phyloP scores from a whole-genome alignment of 192 early-diverging fungal genomes.

The Linnemannia elongata region DNA sequence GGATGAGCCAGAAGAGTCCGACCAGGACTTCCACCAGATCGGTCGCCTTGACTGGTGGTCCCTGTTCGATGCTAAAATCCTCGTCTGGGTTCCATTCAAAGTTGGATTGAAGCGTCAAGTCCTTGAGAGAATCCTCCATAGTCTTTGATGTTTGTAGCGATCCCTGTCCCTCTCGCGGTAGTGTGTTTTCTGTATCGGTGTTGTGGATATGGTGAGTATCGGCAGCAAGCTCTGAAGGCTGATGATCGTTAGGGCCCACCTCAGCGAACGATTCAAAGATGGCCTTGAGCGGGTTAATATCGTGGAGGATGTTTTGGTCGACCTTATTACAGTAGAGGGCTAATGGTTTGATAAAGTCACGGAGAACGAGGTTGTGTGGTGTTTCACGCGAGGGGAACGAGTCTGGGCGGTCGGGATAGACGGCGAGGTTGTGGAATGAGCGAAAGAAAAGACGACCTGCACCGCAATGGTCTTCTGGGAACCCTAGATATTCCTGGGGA shows the following conservation, averaged over 20 bases:
- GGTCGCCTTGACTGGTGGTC: constrained; percentile 31
- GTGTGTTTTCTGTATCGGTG: background rate
- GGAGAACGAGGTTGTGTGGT: constrained; percentile 2
- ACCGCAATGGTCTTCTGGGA: constrained; percentile 11
- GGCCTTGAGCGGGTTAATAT: constrained; percentile 30
- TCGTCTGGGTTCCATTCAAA: constrained; percentile 55
- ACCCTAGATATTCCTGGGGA: constrained; percentile 30
- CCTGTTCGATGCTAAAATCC: constrained; percentile 14
- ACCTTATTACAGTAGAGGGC: constrained; percentile 45
- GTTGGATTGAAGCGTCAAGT: constrained; percentile 27
- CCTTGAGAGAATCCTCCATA: constrained; percentile 44
- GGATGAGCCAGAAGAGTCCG: constrained; percentile 39
- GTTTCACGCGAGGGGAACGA: background rate
- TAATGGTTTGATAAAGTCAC: constrained; percentile 50
- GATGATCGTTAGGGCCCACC: background rate
- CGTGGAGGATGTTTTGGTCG: background rate
- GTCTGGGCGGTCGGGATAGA: constrained; percentile 29
- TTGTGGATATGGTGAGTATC: background rate
- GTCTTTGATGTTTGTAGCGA: constrained; percentile 32
- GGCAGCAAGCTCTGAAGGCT: background rate
- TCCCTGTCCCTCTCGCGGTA: background rate
- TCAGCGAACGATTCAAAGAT: constrained; percentile 53
- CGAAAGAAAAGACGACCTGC: constrained; percentile 38
- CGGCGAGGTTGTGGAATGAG: constrained; percentile 43
- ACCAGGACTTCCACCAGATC: constrained; percentile 41